These are phyloP conservation scores for Athelia psychrophila DNA, from an alignment of 1,284 basidiomycete genomes.

Conservation along the genomic window DNA sequence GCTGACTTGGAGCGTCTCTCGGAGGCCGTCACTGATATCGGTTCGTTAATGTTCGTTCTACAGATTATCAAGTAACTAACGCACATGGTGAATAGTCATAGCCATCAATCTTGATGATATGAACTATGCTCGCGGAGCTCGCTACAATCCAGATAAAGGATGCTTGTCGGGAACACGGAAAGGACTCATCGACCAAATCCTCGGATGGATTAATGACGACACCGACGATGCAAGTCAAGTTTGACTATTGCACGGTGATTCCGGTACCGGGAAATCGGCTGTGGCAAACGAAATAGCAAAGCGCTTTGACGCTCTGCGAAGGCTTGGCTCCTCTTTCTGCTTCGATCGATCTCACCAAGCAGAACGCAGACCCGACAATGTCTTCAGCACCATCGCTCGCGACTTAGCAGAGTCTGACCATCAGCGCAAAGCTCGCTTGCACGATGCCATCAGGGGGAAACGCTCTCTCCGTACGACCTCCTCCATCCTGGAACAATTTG, in stretches of 20 bases:
- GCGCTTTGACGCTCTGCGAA: neutral
- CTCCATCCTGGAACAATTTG: neutral
- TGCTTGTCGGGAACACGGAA: slow-evolving; percentile 10
- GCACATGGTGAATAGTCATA: slow-evolving; percentile 4
- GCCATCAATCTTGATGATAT: slow-evolving; percentile 11
- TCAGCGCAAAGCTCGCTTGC: neutral
- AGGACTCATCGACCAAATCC: neutral
- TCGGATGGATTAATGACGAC: slow-evolving; percentile 1
- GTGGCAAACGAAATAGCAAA: neutral
- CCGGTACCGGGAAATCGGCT: neutral
- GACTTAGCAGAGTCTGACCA: slow-evolving; percentile 12
- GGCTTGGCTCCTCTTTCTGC: neutral
- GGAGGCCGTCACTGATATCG: slow-evolving; percentile 5
- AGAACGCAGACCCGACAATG: neutral
- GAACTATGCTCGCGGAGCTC: slow-evolving; percentile 13
- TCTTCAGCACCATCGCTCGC: slow-evolving; percentile 10
- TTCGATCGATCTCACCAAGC: neutral
- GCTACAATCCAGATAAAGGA: slow-evolving; percentile 6
- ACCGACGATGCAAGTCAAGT: neutral
- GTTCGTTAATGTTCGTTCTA: slow-evolving; percentile 3
- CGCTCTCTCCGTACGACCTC: neutral
- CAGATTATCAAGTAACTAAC: neutral
- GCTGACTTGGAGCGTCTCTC: slow-evolving; percentile 7
- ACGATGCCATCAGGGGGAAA: neutral
- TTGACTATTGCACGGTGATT: neutral